These are phyloP conservation scores for Aspergillus persii DNA, from an alignment of 2,329 filamentous ascomycete species.

Conservation along the genomic window DNA sequence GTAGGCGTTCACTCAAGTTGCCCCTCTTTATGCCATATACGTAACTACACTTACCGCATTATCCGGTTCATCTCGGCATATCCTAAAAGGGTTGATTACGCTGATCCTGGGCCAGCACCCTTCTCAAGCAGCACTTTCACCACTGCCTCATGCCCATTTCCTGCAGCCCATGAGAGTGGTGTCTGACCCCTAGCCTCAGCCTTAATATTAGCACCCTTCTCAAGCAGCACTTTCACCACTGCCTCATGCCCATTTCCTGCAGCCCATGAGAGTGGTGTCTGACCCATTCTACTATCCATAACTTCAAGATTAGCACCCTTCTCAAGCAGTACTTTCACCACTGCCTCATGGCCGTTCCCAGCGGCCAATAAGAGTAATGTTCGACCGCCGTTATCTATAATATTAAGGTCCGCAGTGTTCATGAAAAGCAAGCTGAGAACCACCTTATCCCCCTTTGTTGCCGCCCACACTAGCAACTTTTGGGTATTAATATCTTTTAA, in stretches of 20 bases:
- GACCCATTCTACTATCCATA: neutral
- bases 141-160: no score
- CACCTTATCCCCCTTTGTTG: neutral
- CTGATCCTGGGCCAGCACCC: no score
- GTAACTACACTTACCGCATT: no score
- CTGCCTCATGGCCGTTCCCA: neutral
- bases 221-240: constrained; percentile 1
- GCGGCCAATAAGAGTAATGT: neutral
- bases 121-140: no score
- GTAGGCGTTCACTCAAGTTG: no score
- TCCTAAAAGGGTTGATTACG: no score
- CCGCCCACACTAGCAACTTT: neutral
- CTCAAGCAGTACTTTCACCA: neutral
- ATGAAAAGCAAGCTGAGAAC: neutral
- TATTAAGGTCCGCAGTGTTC: neutral
- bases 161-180: no score
- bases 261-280: neutral
- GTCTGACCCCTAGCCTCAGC: no score
- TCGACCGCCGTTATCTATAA: neutral
- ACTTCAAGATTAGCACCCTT: neutral
- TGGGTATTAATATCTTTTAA: neutral
- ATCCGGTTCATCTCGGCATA: no score
- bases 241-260: neutral
- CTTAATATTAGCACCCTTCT: neutral
- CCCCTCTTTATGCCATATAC: no score